phyloP scores from a whole-genome alignment of 371 early-diverging fungal species.

The Rhizopus arrhizus region DNA sequence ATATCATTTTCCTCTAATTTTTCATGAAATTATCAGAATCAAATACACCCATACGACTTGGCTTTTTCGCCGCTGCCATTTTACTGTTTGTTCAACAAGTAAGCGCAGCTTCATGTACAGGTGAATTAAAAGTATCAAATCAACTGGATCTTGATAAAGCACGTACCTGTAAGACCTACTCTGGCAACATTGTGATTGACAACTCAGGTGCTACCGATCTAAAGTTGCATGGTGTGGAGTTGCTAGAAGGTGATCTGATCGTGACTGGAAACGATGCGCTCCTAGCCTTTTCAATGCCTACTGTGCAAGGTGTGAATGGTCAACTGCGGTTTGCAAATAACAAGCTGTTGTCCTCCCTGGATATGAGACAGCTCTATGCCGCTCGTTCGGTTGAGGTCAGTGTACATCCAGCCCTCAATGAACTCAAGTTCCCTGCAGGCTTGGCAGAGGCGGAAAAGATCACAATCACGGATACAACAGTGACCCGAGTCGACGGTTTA shows the following conservation, averaged over 20 bases:
- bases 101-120: slow-evolving; percentile 25
- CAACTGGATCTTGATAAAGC: slow-evolving; percentile 50
- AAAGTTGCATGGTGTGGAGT: slow-evolving; percentile 35
- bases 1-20: too few relatives aligned
- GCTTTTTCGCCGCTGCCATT: slow-evolving; percentile 13
- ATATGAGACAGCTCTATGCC: slow-evolving; percentile 37
- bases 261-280: slow-evolving; percentile 46
- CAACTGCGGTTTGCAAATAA: slow-evolving; percentile 47
- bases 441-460: slow-evolving; percentile 41
- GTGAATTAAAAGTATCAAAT: slow-evolving; percentile 28
- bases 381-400: slow-evolving; percentile 41
- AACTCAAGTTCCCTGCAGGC: slow-evolving; percentile 42
- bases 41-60: neutral
- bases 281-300: slow-evolving; percentile 35
- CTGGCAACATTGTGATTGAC: slow-evolving; percentile 46
- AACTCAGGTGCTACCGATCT: slow-evolving; percentile 22
- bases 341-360: slow-evolving; percentile 36
- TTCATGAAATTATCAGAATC: too few relatives aligned
- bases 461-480: slow-evolving; percentile 45
- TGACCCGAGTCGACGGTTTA: slow-evolving; percentile 46
- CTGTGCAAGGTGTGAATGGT: slow-evolving; percentile 49
- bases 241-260: slow-evolving; percentile 46
- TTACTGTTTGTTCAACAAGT: slow-evolving; percentile 7
- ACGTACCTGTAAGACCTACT: slow-evolving; percentile 42
- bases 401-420: slow-evolving; percentile 45